phyloP scores from a whole-genome alignment of 352 stramenopile species.

The Globisporangium middletonii region DNA sequence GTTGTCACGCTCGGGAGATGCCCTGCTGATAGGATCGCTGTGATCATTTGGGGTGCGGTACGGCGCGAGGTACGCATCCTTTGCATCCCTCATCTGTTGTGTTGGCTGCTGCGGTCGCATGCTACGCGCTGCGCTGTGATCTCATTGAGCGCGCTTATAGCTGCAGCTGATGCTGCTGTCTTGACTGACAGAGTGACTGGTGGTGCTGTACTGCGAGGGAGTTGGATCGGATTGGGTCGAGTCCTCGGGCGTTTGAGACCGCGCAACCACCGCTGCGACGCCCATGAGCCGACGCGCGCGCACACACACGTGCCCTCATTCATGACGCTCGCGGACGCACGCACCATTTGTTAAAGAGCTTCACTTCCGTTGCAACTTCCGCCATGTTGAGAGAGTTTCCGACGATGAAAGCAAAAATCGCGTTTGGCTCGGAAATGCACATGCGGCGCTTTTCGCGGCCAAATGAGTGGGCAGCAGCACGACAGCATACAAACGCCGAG shows the following conservation, averaged over 20 bases:
- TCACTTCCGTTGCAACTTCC: constrained; percentile 91
- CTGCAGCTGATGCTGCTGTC: neutral
- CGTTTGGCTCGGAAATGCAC: constrained; percentile 11
- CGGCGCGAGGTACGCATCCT: too few relatives aligned
- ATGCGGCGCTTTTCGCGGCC: constrained; percentile 10
- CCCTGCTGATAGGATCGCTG: too few relatives aligned
- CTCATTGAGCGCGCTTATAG: neutral
- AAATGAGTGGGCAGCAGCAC: constrained; percentile 86
- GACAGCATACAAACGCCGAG: constrained; percentile 46
- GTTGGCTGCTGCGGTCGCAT: too few relatives aligned
- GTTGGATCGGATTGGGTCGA: neutral
- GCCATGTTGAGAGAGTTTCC: constrained; percentile 89
- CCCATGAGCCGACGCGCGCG: neutral
- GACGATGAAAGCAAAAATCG: constrained; percentile 64
- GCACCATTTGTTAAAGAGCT: constrained; percentile 95
- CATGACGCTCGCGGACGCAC: neutral
- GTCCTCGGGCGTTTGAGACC: neutral
- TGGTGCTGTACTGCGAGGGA: neutral
- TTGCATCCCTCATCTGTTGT: too few relatives aligned
- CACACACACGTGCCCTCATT: neutral
- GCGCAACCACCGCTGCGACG: neutral
- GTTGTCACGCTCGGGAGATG: neutral
- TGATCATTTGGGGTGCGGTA: too few relatives aligned
- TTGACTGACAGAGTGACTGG: neutral
- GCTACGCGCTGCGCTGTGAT: too few relatives aligned